phyloP scores from a whole-genome alignment of 1,284 basidiomycete species.

The Phellopilus nigrolimitatus region DNA sequence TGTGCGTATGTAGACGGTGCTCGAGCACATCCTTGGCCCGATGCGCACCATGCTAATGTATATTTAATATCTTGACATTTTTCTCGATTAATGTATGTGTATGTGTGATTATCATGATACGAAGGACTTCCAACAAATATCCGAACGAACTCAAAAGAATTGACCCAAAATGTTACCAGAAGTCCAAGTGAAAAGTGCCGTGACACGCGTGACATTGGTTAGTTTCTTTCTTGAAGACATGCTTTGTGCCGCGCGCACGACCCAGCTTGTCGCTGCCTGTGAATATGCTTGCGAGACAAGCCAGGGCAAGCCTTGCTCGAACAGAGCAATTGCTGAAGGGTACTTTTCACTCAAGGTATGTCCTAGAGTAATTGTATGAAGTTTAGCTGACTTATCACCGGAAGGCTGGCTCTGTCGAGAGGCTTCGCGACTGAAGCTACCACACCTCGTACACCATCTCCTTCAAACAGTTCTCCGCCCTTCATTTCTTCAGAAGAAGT shows the following conservation, averaged over 20 bases:
- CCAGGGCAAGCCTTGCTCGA: background rate
- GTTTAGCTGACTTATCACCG: background rate
- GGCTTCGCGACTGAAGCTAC: conserved; percentile 8
- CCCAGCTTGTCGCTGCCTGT: background rate
- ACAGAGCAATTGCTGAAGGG: conserved; percentile 1
- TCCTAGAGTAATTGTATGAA: background rate
- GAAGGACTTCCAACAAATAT: too few relatives aligned
- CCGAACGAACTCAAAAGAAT: too few relatives aligned
- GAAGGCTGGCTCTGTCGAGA: background rate
- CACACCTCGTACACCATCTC: background rate
- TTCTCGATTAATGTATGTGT: background rate
- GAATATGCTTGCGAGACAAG: conserved; percentile 13
- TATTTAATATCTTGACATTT: conserved; percentile 5
- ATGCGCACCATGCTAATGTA: background rate
- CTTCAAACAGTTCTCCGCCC: background rate
- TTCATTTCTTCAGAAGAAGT: too few relatives aligned
- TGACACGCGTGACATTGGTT: background rate
- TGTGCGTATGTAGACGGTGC: conserved; percentile 4
- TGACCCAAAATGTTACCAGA: too few relatives aligned
- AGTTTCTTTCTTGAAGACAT: background rate
- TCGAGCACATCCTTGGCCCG: background rate
- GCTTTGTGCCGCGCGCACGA: background rate
- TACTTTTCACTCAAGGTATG: background rate
- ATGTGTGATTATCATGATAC: too few relatives aligned
- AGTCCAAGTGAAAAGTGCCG: too few relatives aligned